Conservation (phyloP, 768 basidiomycete genomes). For the Floccularia luteovirens region DNA sequence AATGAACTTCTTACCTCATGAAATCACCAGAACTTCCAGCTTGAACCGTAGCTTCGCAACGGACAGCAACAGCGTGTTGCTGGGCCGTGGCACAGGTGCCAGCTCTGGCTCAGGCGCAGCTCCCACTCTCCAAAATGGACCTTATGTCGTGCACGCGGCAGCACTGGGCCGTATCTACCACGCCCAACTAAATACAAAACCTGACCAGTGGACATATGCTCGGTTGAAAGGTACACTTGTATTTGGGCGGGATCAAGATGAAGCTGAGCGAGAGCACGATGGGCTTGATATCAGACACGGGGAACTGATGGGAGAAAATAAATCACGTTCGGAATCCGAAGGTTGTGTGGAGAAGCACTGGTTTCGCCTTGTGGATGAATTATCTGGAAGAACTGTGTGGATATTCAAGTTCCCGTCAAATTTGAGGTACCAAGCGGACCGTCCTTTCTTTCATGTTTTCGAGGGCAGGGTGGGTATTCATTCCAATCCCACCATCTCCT, state of each 20-base stretch:
- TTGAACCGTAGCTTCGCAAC: too few relatives aligned
- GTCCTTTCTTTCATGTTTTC: conserved; percentile 90
- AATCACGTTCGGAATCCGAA: conserved; percentile 5
- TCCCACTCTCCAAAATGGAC: conserved; percentile 25
- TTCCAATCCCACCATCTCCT: too few relatives aligned
- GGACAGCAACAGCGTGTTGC: too few relatives aligned
- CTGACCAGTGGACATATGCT: conserved; percentile 50
- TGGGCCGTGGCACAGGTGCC: too few relatives aligned
- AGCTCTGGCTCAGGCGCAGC: too few relatives aligned
- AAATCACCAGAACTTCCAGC: too few relatives aligned
- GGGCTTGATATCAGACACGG: too few relatives aligned
- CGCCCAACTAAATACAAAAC: conserved; percentile 38
- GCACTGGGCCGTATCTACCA: conserved; percentile 57
- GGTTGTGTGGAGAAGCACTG: conserved; percentile 39
- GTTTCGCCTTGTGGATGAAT: conserved; percentile 58
- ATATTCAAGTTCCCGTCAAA: conserved; percentile 53
- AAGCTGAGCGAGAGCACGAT: too few relatives aligned
- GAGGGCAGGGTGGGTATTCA: conserved; percentile 65
- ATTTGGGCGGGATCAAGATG: conserved; percentile 38
- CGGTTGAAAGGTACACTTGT: conserved; percentile 53
- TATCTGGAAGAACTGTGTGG: conserved; percentile 57
- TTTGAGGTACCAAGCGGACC: conserved; percentile 73
- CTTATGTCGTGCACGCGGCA: conserved; percentile 42
- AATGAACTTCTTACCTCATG: too few relatives aligned
- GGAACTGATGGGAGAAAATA: conserved; percentile 14